Evolutionary conservation across 2,329 filamentous ascomycete species (phyloP).

Genomic region (Stenocarpella maydis): DNA sequence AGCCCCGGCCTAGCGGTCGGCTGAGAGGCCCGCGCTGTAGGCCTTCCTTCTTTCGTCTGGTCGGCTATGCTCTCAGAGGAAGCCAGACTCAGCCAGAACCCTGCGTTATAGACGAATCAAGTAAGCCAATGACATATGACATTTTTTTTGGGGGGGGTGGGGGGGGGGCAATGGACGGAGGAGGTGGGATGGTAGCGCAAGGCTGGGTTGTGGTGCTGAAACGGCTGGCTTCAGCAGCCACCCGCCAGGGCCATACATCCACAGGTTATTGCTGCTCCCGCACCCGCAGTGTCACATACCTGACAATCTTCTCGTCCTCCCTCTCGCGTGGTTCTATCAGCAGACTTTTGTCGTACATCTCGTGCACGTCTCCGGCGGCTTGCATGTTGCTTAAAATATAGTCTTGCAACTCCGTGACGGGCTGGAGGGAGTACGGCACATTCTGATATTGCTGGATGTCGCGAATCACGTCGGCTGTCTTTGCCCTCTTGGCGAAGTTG

Average conservation of each 20-base stretch:
- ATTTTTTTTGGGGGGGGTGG: no score
- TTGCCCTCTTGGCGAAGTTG: constrained; percentile 98
- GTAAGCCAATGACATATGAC: constrained; percentile 36
- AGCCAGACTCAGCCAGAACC: constrained; percentile 68
- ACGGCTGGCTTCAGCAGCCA: constrained; percentile 30
- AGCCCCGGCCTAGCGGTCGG: constrained; percentile 27
- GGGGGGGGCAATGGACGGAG: neutral
- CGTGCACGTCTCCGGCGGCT: constrained; percentile 92
- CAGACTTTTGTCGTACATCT: constrained; percentile 99
- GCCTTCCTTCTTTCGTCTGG: constrained; percentile 14
- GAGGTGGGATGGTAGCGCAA: constrained; percentile 21
- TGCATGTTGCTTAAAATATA: constrained; percentile 98
- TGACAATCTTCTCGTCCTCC: constrained; percentile 99
- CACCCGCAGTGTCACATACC: constrained; percentile 66
- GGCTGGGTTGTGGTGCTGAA: constrained; percentile 23
- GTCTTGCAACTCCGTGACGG: constrained; percentile 91
- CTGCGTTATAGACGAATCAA: constrained; percentile 46
- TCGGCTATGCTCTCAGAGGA: constrained; percentile 53
- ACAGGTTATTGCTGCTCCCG: constrained; percentile 40
- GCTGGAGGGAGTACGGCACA: constrained; percentile 90
- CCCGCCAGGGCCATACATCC: constrained; percentile 32
- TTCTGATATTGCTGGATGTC: constrained; percentile 99
- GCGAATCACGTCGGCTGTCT: constrained; percentile 97
- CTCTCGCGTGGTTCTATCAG: constrained; percentile 92
- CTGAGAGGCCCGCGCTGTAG: constrained; percentile 10